These are phyloP conservation scores for Selaginella tamariscina DNA, from an alignment of 75 land plant genomes.

Conservation along the genomic window DNA sequence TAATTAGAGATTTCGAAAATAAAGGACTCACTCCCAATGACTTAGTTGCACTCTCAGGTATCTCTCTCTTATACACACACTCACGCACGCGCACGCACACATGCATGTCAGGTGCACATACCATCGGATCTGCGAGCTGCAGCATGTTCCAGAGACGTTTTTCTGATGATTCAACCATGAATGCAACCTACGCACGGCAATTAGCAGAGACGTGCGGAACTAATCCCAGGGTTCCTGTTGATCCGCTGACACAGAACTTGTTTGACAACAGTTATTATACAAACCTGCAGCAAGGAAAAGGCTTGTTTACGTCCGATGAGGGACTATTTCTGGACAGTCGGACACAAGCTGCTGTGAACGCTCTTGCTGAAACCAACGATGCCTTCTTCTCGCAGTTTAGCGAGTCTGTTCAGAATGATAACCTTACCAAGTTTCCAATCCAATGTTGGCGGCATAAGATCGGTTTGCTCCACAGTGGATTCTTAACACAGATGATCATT, in stretches of 20 bases:
- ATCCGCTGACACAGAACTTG: constrained; percentile 21
- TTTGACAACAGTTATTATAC: constrained; percentile 36
- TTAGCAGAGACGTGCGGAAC: neutral
- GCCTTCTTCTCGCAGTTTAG: neutral
- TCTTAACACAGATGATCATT: no score
- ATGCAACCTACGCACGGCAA: neutral
- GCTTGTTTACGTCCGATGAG: constrained; percentile 39
- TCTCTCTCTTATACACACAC: neutral
- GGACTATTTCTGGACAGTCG: constrained; percentile 14
- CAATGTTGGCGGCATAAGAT: neutral
- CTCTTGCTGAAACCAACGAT: neutral
- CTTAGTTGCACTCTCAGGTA: constrained; percentile 12
- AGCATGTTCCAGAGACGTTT: neutral
- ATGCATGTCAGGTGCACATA: neutral
- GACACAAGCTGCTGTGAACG: neutral
- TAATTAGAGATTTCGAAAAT: neutral
- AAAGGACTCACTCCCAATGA: neutral
- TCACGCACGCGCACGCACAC: neutral
- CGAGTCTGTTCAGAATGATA: neutral
- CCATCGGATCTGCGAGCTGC: neutral
- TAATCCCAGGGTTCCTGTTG: constrained; percentile 2
- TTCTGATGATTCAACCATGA: neutral
- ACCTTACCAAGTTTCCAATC: neutral
- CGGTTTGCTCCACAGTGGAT: neutral
- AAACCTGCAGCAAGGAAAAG: constrained; percentile 37